Evolutionary conservation across 352 stramenopile genomes (phyloP).

Genomic region (Pythium myriotylum): DNA sequence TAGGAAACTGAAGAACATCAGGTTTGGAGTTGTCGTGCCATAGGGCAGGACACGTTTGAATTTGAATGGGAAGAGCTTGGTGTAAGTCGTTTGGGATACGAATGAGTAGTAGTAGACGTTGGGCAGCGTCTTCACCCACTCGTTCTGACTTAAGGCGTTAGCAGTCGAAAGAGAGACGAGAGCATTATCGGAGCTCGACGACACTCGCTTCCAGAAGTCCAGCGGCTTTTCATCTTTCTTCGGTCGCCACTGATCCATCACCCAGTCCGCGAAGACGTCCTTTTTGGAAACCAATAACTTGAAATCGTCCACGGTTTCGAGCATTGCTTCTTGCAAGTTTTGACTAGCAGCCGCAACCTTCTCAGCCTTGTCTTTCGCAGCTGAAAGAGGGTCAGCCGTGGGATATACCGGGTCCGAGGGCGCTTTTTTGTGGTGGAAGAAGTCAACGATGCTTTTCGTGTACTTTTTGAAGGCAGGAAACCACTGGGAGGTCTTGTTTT

Average conservation of each 20-base stretch:
- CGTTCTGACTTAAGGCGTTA: conserved; percentile 39
- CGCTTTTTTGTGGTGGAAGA: no score
- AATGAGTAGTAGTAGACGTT: conserved; percentile 62
- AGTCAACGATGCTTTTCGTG: background rate
- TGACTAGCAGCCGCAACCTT: no score
- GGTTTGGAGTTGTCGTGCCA: conserved; percentile 30
- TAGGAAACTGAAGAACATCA: conserved; percentile 38
- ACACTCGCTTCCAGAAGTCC: no score
- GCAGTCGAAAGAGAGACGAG: conserved; percentile 35
- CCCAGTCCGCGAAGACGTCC: no score
- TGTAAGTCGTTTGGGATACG: conserved; percentile 36
- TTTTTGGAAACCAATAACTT: conserved; percentile 42
- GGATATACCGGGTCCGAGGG: no score
- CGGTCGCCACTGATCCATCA: no score
- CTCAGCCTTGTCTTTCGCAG: no score
- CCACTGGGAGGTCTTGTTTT: conserved; percentile 17
- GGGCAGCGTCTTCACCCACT: conserved; percentile 47
- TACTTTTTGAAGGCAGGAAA: background rate
- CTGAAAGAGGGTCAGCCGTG: no score
- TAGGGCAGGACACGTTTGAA: conserved; percentile 41
- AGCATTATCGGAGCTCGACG: conserved; percentile 28
- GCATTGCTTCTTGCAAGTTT: no score
- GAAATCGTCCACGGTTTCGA: no score
- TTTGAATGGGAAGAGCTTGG: conserved; percentile 30
- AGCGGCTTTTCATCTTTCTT: no score